Evolutionary conservation across 2,329 filamentous ascomycete genomes (phyloP).

Genomic region (Teratosphaeria destructans): DNA sequence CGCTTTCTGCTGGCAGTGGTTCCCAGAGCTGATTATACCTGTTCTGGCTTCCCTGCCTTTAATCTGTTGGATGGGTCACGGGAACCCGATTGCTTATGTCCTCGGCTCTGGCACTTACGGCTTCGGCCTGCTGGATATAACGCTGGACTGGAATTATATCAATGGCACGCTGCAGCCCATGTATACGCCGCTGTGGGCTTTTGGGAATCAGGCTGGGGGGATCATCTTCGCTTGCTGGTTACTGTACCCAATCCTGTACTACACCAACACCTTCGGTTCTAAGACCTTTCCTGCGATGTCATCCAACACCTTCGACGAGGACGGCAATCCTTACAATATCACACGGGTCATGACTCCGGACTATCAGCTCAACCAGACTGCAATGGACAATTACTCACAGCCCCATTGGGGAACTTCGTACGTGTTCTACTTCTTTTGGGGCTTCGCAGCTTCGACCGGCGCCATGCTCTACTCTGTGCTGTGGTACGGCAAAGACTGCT

Average conservation of each 20-base stretch:
- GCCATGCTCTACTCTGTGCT: conserved; percentile 22
- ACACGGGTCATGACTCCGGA: conserved; percentile 66
- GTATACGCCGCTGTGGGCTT: conserved; percentile 9
- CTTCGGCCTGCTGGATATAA: conserved; percentile 24
- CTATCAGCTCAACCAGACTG: conserved; percentile 26
- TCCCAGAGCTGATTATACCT: conserved; percentile 25
- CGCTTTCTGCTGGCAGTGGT: conserved; percentile 24
- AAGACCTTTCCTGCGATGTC: conserved; percentile 41
- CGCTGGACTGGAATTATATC: conserved; percentile 21
- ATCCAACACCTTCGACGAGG: conserved; percentile 73
- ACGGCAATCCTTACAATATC: conserved; percentile 69
- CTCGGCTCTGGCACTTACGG: conserved; percentile 22
- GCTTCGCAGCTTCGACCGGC: conserved; percentile 25
- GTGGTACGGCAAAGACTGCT: conserved; percentile 19
- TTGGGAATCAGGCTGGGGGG: conserved; percentile 53
- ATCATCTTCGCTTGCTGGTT: conserved; percentile 6
- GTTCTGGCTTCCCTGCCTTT: conserved; percentile 18
- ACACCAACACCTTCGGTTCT: conserved; percentile 76
- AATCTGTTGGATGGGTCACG: conserved; percentile 24
- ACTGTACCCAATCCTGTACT: conserved; percentile 61
- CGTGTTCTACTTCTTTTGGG: conserved; percentile 27
- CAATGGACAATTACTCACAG: conserved; percentile 16
- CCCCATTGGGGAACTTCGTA: conserved; percentile 22
- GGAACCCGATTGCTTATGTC: conserved; percentile 24
- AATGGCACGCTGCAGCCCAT: conserved; percentile 3